Base-by-base conservation (phyloP, 1,139 yeast genomes). In the Scheffersomyces lignicola region DNA sequence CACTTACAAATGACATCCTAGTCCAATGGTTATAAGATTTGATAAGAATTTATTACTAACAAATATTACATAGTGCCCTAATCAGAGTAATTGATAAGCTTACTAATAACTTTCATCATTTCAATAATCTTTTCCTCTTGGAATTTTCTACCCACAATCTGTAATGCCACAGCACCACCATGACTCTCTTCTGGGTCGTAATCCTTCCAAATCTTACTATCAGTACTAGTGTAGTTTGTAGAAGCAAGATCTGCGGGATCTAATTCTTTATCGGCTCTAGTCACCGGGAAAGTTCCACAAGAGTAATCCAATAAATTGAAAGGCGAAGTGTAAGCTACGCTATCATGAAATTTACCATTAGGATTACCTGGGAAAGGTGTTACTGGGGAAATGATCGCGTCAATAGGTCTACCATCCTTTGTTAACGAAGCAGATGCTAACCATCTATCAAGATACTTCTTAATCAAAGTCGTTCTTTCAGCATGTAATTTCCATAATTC, bases 81-180 rank as follows among this genome's bases (percentile, higher is more conserved):
- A 20, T 38, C 39, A 20, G 31, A 24, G 31, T 43, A 39, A 12
- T 44, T 43, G 27, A 56, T 35, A 26, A 56, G 44, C 14, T 52
- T 42, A 2, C 49, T 32, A 12, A 65, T 39, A 7, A 49, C 50
- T 40, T 55, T 50, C 44, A 68, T 59, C 48, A 73, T 51, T 16
- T 60, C 65, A 24, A 79, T 47, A 11, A 74, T 79, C 47, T 76
- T 77, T 52, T 83, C 90, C 46, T 83, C 90, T 46, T 78, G 75
- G 34, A 72, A 68, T 36, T 80, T 65, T 40, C 66, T 67, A 5
- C 83, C 78, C 8, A 80, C 74, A 5, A 83, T 61, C 58, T 83
- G 89, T 16, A 81, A 66, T 14, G 82, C 76, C 7, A 81, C 83
- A 1, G 88, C 87, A 47, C 82, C 76, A 0, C 83, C 82, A 41